Evolutionary conservation across 352 stramenopile genomes (phyloP).

Genomic region (Pythium vanterpoolii): DNA sequence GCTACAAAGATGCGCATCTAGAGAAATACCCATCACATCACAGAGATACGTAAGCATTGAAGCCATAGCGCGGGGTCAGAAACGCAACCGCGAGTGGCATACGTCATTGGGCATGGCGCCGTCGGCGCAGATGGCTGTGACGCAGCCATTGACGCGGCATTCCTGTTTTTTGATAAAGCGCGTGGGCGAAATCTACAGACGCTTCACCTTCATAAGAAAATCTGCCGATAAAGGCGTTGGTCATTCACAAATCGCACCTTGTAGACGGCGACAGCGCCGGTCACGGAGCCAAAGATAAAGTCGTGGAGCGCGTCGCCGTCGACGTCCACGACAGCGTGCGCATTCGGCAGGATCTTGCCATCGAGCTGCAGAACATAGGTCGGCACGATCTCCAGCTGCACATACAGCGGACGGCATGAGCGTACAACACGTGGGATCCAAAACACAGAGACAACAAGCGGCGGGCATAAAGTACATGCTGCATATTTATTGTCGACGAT

Average conservation of each 20-base stretch:
- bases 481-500: not conserved
- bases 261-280: conserved; percentile 59
- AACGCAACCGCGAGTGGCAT: not conserved
- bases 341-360: conserved; percentile 68
- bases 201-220: not conserved
- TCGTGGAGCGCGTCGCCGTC: conserved; percentile 63
- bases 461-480: conserved; percentile 6
- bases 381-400: conserved; percentile 63
- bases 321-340: conserved; percentile 57
- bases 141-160: conserved; percentile 60
- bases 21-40: not conserved
- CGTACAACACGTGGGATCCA: not conserved
- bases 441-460: not conserved
- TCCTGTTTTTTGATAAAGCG: conserved; percentile 52
- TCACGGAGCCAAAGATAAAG: conserved; percentile 62
- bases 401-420: not conserved
- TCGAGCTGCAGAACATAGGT: conserved; percentile 58
- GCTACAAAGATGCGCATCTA: conserved; percentile 70
- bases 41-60: not conserved
- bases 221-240: not conserved
- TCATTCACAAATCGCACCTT: conserved; percentile 37
- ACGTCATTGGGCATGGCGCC: conserved; percentile 34
- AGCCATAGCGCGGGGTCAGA: not conserved
- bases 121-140: conserved; percentile 69
- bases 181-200: conserved; percentile 41